Evolutionary conservation across 2,329 filamentous ascomycete species (phyloP), one percentile per base, ranked within the genome.

Genomic region (Exophiala sp.): DNA sequence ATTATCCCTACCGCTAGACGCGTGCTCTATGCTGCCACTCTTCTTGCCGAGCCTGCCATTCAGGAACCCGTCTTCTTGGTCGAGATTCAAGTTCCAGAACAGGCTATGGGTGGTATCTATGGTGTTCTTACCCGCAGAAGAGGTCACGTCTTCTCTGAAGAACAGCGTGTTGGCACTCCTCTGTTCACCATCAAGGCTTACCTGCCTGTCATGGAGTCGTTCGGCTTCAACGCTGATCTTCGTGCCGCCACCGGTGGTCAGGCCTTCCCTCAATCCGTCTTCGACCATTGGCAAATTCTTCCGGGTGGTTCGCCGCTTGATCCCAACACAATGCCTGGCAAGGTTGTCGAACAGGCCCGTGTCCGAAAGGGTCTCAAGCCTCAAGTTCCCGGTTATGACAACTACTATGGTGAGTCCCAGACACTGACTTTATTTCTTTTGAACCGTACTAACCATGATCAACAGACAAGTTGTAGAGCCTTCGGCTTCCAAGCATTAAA

Each of bases 351-450:
- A 70, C 81, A 85, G 53, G 95, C 94, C 85, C 89, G 93, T 71
- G 96, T 96, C 85, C 88, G 91, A 77, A 98, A 98, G 88, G 93
- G 91, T 88, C 79, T 98, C 81, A 98, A 98, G 88, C 77, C 85
- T 69, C 82, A 88, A 67, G 86, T 96, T 71, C 91, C 93, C 66
- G 87, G 85, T 71, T 84, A 89, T 78, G 88, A 88, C 71, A 95
- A 96, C 82, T 61, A 61, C 53, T 61, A 59, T 51, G 54, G 88
- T 93, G 82, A 88, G 88, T 43, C 24, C 4, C 86, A 60, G 51
- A 52, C 29, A 41, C 19, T n/a, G n/a, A n/a, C 13, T 44, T 4
- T 3, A 2, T 22, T 16, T 27, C 21, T 22, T 18, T 22, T 49
- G 32, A 14, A 48, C 42, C 38, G 68, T 76, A 68, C 79, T 73